Evolutionary conservation across 768 basidiomycete genomes (phyloP).

Genomic region (Pleurotus sapidus): DNA sequence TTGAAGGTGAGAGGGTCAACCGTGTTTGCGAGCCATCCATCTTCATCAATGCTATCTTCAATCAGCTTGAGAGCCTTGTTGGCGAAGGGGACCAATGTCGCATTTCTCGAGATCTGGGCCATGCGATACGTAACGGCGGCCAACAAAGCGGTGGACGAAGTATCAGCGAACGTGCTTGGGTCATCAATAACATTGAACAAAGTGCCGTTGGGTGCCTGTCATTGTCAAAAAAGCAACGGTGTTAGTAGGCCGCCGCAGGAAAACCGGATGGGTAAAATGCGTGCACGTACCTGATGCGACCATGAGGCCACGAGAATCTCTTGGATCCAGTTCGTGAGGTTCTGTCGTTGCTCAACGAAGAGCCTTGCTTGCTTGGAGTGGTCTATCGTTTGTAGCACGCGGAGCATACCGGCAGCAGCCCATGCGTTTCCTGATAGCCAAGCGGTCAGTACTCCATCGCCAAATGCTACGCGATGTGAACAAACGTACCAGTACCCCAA

Average conservation of each 20-base stretch:
- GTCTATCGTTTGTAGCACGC: constrained; percentile 52
- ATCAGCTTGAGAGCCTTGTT: constrained; percentile 36
- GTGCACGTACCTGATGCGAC: constrained; percentile 36
- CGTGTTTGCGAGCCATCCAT: constrained; percentile 42
- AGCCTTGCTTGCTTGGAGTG: constrained; percentile 35
- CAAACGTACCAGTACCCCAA: constrained; percentile 53
- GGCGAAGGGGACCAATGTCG: constrained; percentile 25
- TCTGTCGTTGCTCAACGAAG: constrained; percentile 35
- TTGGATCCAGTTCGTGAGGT: constrained; percentile 51
- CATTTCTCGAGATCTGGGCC: constrained; percentile 37
- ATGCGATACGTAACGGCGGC: constrained; percentile 56
- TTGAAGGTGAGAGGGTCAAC: constrained; percentile 52
- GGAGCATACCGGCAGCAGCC: constrained; percentile 65
- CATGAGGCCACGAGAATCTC: constrained; percentile 47
- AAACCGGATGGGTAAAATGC: background rate
- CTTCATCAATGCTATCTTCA: constrained; percentile 30
- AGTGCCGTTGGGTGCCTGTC: constrained; percentile 39
- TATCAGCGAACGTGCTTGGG: constrained; percentile 48
- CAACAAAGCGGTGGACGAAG: constrained; percentile 54
- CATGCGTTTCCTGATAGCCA: constrained; percentile 51
- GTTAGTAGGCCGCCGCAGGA: background rate
- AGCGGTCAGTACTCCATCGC: background rate
- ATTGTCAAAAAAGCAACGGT: background rate
- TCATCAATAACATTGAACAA: constrained; percentile 54
- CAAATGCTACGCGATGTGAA: background rate